phyloP scores from a whole-genome alignment of 1,284 basidiomycete species.

The Kalmanozyma brasiliensis region DNA sequence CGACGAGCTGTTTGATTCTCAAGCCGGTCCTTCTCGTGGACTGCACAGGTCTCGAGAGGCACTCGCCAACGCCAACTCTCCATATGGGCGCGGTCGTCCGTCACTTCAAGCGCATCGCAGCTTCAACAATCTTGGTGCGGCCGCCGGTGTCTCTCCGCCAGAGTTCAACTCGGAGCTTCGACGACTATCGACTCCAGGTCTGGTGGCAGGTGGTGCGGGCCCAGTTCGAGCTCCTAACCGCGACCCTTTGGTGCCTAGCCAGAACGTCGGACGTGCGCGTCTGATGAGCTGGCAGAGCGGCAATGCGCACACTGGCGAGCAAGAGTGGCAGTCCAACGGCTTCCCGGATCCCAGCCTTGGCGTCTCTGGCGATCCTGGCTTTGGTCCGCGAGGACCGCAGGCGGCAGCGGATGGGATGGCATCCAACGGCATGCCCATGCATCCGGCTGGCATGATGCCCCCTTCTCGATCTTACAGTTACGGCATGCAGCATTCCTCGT shows the following conservation, averaged over 20 bases:
- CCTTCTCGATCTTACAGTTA: conserved; percentile 32
- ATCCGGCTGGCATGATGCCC: conserved; percentile 33
- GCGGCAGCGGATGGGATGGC: conserved; percentile 11
- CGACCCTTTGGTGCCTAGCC: conserved; percentile 40
- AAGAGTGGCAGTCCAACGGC: conserved; percentile 28
- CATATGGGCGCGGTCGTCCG: conserved; percentile 26
- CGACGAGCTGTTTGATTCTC: conserved; percentile 36
- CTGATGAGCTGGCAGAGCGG: conserved; percentile 49
- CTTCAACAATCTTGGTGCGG: conserved; percentile 14
- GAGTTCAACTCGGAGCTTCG: conserved; percentile 26
- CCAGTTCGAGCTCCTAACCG: conserved; percentile 18
- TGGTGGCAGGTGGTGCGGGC: conserved; percentile 1
- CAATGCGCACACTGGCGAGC: conserved; percentile 13
- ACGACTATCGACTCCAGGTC: conserved; percentile 29
- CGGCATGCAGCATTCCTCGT: conserved; percentile 22
- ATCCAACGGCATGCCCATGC: conserved; percentile 22
- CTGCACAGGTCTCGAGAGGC: conserved; percentile 29
- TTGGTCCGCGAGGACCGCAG: conserved; percentile 5
- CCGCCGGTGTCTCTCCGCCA: conserved; percentile 28
- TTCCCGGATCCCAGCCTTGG: conserved; percentile 14
- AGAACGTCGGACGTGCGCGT: conserved; percentile 38
- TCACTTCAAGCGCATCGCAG: conserved; percentile 19
- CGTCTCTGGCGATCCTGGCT: conserved; percentile 6
- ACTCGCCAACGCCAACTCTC: conserved; percentile 22
- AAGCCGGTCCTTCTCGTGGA: conserved; percentile 41